Conservation (phyloP, 768 basidiomycete genomes). For the Kwoniella mangroviensis region DNA sequence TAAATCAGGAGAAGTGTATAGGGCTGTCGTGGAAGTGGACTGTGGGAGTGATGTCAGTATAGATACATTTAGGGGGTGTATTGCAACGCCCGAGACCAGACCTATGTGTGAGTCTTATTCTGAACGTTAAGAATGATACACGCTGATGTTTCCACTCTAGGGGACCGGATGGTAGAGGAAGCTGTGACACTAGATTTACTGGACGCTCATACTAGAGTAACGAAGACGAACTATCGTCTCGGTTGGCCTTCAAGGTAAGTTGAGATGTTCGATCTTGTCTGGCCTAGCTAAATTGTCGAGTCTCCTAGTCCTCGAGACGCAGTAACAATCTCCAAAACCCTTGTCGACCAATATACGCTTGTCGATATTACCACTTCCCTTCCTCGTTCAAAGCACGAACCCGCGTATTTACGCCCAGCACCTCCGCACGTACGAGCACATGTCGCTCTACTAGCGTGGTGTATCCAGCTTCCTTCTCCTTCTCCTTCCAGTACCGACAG, state of each 20-base stretch:
- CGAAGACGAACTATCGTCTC: conserved; percentile 85
- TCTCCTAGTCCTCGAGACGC: conserved; percentile 80
- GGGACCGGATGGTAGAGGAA: conserved; percentile 92
- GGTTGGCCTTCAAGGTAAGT: conserved; percentile 97
- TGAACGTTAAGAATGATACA: background rate
- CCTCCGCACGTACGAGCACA: conserved; percentile 91
- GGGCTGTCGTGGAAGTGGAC: conserved; percentile 82
- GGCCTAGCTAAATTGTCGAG: no score
- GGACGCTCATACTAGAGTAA: conserved; percentile 81
- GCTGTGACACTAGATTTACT: conserved; percentile 82
- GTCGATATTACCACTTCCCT: conserved; percentile 93
- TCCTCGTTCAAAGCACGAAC: conserved; percentile 86
- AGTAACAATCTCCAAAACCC: conserved; percentile 86
- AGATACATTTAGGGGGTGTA: conserved; percentile 75
- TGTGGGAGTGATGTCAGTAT: conserved; percentile 66
- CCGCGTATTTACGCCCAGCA: conserved; percentile 84
- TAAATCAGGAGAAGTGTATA: conserved; percentile 77
- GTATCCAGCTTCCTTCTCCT: conserved; percentile 67
- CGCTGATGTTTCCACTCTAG: conserved; percentile 19
- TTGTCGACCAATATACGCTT: conserved; percentile 77
- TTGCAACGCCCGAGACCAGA: conserved; percentile 83
- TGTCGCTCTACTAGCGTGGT: conserved; percentile 88
- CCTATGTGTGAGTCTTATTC: conserved; percentile 61
- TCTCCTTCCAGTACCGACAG: conserved; percentile 58
- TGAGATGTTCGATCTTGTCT: no score